Evolutionary conservation across 305 asterid genomes (phyloP), one percentile per base, ranked within the genome.

Genomic region (Fraxinus albicans): DNA sequence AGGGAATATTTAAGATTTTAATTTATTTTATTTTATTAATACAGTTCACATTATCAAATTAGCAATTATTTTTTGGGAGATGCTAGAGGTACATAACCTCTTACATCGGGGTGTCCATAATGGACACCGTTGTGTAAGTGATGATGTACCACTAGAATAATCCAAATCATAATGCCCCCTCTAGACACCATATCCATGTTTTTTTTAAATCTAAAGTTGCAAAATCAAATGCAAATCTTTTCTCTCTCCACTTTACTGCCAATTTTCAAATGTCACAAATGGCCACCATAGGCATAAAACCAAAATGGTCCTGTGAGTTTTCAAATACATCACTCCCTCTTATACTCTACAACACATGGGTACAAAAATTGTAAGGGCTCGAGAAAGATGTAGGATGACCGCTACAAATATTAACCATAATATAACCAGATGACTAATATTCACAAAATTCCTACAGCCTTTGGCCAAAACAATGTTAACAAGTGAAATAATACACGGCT

Each of bases 381-480:
- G 33, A 50, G 33, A 50, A 77, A 73, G n/a, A 77, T 63, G 80
- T 78, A 67, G 34, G 77, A 79, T 36, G 83, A 77, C 85, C 85
- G 67, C 42, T 79, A 76, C 78, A 81, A 83, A 84, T 79, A 53
- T 63, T 31, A 70, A 82, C 80, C 63, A 82, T 73, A 40, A 80
- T 31, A 80, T 87, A 84, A 81, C 79, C 76, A 73, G 76, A 77
- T 34, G 73, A 86, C 87, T 85, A 85, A 83, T 89, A 91, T 90
- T 92, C 89, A 92, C 95, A 92, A 90, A 84, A 85, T 79, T 87
- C 79, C 90, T 86, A 89, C 89, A 87, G 91, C 92, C 94, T 87
- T 90, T 23, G 89, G 95, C 95, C 87, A 89, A 77, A 90, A 89
- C 86, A 89, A 89, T 88, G 88, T 84, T 38, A 87, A 53, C 87